Base-by-base conservation (phyloP, 768 basidiomycete genomes). In the Suillus variegatus region DNA sequence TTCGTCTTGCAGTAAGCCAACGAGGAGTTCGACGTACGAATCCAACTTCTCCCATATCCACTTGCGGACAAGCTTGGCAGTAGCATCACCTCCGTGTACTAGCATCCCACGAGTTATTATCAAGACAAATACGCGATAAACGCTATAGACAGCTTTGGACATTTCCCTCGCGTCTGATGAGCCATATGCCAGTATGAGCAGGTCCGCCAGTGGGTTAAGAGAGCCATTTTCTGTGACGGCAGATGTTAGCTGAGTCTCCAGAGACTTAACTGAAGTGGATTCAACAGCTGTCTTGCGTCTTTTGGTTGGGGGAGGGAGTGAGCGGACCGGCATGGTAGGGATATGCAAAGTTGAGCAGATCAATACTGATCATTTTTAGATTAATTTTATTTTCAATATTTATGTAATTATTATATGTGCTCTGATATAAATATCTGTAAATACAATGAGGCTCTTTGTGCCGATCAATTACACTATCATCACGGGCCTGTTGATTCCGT, bases 1-100 rank as follows among this genome's bases (percentile, higher is more conserved):
- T 25, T 90, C 86, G 68, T 94, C 92, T 72, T 91, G 85, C 67
- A 97, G 71, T 36, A 96, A 75, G 2, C 88, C 86, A 18, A 82
- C 83, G 57, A 97, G 80, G 57, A 92, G 83, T 38, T 86, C 84
- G 52, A 88, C 83, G 76, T 90, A 98, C 2, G 82, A 78, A 61
- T 90, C 84, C 60, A 96, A 79, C 51, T 88, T 82, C 66, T 89
- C 93, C 82, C 87, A 87, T 60, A 95, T 78, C 96, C 96, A 98
- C 32, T 82, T 80, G 67, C 89, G 86, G 8, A 95, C 91, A 13
- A 81, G 74, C 65, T 81, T 82, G 47, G 85, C 84, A 18, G 84
- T 85, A 35, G 86, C 88, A 41, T 85, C 80, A 18, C 81, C 82
- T 35, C 80, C 78, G 41, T 78, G 62, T 43, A 80, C 80, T 16